phyloP scores from a whole-genome alignment of 805 yeast species.

The Jamesozyma spencerorum region DNA sequence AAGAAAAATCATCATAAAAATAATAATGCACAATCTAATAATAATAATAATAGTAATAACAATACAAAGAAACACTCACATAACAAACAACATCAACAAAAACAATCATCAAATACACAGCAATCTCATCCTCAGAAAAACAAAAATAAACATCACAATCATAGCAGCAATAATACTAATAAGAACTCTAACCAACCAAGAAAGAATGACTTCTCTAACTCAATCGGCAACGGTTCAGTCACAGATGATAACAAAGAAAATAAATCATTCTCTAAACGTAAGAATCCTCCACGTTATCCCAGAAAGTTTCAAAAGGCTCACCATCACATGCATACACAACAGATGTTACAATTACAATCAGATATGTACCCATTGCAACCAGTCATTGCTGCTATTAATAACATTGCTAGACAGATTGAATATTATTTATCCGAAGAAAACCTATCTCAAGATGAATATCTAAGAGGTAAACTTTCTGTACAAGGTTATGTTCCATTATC shows the following conservation, averaged over 20 bases:
- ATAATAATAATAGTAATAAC: constrained; percentile 7
- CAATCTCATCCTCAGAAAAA: constrained; percentile 1
- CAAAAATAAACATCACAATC: background rate
- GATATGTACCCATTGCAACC: constrained; percentile 16
- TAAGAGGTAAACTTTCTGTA: constrained; percentile 58
- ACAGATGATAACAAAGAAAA: too few species aligned
- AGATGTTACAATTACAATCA: constrained; percentile 17
- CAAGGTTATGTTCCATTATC: constrained; percentile 28
- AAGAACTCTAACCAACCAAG: background rate
- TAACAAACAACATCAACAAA: constrained; percentile 1
- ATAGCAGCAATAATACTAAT: constrained; percentile 1
- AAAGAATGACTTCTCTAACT: too few species aligned
- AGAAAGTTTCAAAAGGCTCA: background rate
- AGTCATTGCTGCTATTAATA: constrained; percentile 23
- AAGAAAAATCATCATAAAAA: constrained; percentile 11
- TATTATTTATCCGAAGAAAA: constrained; percentile 88
- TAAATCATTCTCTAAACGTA: background rate
- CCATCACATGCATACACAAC: constrained; percentile 8
- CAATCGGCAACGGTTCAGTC: too few species aligned
- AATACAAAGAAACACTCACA: constrained; percentile 3
- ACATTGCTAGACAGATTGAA: constrained; percentile 53
- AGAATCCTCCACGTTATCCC: constrained; percentile 1
- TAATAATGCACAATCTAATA: constrained; percentile 6
- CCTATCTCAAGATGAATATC: constrained; percentile 70
- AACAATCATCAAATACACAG: constrained; percentile 1